Conservation (phyloP, 176 grass and related monocot species). For the Lolium rigidum region DNA sequence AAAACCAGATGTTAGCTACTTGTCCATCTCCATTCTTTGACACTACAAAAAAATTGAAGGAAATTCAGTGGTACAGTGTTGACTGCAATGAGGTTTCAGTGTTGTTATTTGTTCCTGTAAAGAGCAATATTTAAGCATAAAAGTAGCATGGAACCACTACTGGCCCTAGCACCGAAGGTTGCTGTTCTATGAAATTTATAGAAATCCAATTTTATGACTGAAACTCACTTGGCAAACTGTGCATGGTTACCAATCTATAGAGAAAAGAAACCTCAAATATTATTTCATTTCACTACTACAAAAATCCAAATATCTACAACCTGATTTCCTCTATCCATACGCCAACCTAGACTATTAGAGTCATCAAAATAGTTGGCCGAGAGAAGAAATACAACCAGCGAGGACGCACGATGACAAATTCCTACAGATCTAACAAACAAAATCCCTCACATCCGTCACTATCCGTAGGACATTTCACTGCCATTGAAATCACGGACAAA, state of each 20-base stretch:
- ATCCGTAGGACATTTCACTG: no score
- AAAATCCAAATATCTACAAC: not conserved
- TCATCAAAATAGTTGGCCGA: not conserved
- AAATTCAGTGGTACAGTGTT: not conserved
- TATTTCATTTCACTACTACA: not conserved
- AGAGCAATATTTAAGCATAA: not conserved
- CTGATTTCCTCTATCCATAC: not conserved
- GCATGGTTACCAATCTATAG: not conserved
- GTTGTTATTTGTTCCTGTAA: not conserved
- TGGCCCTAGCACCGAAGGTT: not conserved
- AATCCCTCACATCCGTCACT: no score
- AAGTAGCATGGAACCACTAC: not conserved
- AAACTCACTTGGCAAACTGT: no score
- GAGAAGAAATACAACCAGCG: no score
- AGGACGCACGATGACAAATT: no score
- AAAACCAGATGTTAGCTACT: no score
- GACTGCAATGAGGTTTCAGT: not conserved
- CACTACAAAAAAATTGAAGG: no score
- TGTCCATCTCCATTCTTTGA: no score
- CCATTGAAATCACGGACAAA: no score
- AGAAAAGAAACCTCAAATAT: not conserved
- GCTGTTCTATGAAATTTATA: no score
- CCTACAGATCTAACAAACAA: no score
- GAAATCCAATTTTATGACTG: no score
- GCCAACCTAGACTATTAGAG: not conserved